Evolutionary conservation across 768 basidiomycete species (phyloP).

Genomic region (Solioccasus polychromus): DNA sequence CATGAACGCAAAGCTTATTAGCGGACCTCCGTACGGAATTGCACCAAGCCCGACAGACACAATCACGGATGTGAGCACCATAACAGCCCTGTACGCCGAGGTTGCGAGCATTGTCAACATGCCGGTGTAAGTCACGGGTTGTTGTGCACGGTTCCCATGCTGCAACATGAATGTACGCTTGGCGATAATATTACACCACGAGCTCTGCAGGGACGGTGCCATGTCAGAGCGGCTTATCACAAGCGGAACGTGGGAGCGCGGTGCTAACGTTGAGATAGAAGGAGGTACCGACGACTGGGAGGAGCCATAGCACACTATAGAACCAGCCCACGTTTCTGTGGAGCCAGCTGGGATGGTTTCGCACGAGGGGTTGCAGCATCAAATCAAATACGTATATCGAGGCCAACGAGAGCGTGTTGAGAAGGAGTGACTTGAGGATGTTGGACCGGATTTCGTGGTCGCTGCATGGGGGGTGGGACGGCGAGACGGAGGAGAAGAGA

Average conservation of each 20-base stretch:
- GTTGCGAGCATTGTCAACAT: conserved; percentile 74
- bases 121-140: conserved; percentile 61
- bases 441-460: conserved; percentile 76
- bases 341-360: conserved; percentile 60
- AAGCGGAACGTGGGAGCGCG: conserved; percentile 4
- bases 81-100: conserved; percentile 77
- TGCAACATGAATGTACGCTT: conserved; percentile 70
- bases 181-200: conserved; percentile 76
- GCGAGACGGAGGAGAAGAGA: conserved; percentile 6
- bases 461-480: conserved; percentile 36
- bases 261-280: conserved; percentile 77
- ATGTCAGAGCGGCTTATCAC: conserved; percentile 14
- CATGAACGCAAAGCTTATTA: conserved; percentile 65
- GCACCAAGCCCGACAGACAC: conserved; percentile 62
- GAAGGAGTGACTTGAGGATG: conserved; percentile 68
- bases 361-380: conserved; percentile 65
- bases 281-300: conserved; percentile 72
- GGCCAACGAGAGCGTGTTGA: conserved; percentile 67
- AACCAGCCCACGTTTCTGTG: conserved; percentile 73
- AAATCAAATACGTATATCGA: conserved; percentile 78
- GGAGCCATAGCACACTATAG: conserved; percentile 75
- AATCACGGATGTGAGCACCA: conserved; percentile 74
- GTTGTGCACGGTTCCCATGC: conserved; percentile 58
- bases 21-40: conserved; percentile 63
- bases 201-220: conserved; percentile 44